These are phyloP conservation scores for Capsicum baccatum DNA, from an alignment of 257 asterid species.

Conservation along the genomic window DNA sequence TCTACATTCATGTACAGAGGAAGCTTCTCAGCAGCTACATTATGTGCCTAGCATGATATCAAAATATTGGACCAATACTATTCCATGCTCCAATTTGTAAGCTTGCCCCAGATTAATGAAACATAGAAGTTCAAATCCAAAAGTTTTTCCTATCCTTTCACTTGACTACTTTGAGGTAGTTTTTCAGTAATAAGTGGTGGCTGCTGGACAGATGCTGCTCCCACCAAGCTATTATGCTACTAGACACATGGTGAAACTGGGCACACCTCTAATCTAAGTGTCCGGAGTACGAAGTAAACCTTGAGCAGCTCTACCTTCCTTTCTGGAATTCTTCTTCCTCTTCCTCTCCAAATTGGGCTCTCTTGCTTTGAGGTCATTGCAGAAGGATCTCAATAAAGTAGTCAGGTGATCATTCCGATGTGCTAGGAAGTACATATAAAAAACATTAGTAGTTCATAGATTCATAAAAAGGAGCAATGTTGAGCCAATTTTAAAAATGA, in stretches of 20 bases:
- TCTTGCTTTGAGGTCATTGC: conserved; percentile 73
- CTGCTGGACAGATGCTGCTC: conserved; percentile 21
- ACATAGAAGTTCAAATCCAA: background rate
- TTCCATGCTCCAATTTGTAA: background rate
- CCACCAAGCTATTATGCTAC: conserved; percentile 15
- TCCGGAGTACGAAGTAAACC: conserved; percentile 56
- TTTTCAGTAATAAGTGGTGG: conserved; percentile 2
- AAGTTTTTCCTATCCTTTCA: background rate
- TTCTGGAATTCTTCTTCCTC: conserved; percentile 65
- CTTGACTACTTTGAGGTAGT: background rate
- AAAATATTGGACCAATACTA: background rate
- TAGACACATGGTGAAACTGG: conserved; percentile 17
- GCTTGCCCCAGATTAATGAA: background rate
- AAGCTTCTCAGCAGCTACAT: background rate
- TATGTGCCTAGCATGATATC: background rate
- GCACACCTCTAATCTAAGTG: conserved; percentile 32
- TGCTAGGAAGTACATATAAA: conserved; percentile 51
- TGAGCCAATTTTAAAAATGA: background rate
- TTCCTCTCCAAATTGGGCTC: conserved; percentile 76
- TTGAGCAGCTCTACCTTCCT: conserved; percentile 48
- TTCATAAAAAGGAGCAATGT: background rate
- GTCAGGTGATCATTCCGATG: conserved; percentile 88
- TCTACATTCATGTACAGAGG: background rate
- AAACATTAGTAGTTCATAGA: conserved; percentile 20
- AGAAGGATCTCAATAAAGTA: conserved; percentile 65